phyloP scores from a whole-genome alignment of 148 eudicot genomes.

The Rhododendron mucronatum region DNA sequence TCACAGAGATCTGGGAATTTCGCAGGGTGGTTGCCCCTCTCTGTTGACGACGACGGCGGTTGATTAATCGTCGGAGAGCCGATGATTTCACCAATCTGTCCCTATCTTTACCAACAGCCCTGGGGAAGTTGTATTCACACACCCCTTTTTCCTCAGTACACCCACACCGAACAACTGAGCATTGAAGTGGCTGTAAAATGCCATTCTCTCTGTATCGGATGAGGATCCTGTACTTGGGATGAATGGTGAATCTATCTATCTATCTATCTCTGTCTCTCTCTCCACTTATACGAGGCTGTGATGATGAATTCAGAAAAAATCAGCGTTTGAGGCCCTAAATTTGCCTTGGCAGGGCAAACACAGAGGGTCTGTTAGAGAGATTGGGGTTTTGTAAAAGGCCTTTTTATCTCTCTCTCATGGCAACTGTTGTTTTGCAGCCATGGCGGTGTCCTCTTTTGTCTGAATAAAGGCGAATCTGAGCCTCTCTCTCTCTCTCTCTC shows the following conservation, averaged over 20 bases:
- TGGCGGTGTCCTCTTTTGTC: slow-evolving; percentile 4
- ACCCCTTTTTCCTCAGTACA: no score
- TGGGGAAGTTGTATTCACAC: not conserved
- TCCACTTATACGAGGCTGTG: slow-evolving; percentile 6
- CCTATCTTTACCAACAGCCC: slow-evolving; percentile 8
- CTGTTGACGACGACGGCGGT: not conserved
- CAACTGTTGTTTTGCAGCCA: slow-evolving; percentile 23
- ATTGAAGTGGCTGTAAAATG: not conserved
- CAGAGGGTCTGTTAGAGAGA: slow-evolving; percentile 8
- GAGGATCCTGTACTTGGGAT: not conserved
- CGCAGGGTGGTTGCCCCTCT: slow-evolving; percentile 19
- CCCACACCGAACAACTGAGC: not conserved
- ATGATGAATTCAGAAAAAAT: slow-evolving; percentile 8
- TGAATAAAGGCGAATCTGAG: slow-evolving; percentile 32
- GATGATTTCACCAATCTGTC: slow-evolving; percentile 5
- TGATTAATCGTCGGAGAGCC: not conserved
- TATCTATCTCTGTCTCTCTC: not conserved
- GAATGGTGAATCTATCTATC: not conserved
- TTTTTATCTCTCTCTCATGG: slow-evolving; percentile 5
- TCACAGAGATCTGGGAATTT: slow-evolving; percentile 13
- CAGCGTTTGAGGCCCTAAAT: not conserved
- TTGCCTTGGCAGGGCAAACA: slow-evolving; percentile 20
- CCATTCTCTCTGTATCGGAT: not conserved
- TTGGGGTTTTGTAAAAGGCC: not conserved
- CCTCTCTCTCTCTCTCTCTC: not conserved